Evolutionary conservation across 2,329 filamentous ascomycete species (phyloP), one percentile per base, ranked within the genome.

Genomic region (Phialophora chinensis): DNA sequence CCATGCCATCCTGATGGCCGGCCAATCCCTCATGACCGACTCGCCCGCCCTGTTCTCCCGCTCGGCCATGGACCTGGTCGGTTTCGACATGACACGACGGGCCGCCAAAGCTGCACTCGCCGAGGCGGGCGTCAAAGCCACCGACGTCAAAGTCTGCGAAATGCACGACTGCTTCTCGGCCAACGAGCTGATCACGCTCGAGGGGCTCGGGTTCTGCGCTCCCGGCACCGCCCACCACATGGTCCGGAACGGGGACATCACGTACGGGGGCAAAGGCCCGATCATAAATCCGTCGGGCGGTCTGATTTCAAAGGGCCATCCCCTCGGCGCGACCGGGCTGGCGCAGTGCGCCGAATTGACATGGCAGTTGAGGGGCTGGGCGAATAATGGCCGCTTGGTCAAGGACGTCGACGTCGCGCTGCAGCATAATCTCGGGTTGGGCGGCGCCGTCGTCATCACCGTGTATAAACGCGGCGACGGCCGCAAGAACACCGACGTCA

Each of bases 281-380:
- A 86, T 98, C 68, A 87, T 98, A 78, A 98, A 98, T 80, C 94
- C 94, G 0, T 96, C 92, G 0, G 95, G 94, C 53, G 95, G 95
- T 0, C 86, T 98, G 65, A 98, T 98, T 74, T 95, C 91, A 68
- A 98, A 98, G 83, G 94, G 94, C 54, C 94, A 98, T 78, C 94
- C 95, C 0, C 88, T 98, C 4, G 94, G 94, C 38, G 94, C 94
- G 0, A 96, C 92, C 0, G 94, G 95, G 14, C 85, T 98, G 61
- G 95, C 94, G 12, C 94, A 98, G 81, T 97, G 93, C 77, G 92
- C 94, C 2, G 94, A 98, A 81, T 83, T 98, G n/a, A 91, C 96
- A 31, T 98, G 94, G 94, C 94, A 98, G 76, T 83, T 98, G 74
- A 87, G 94, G 70, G 94, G 94, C 8, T 98, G 94, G 94, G 94